These are phyloP conservation scores for Triticum turgidum DNA, from an alignment of 176 grass and related monocot species.

Conservation along the genomic window DNA sequence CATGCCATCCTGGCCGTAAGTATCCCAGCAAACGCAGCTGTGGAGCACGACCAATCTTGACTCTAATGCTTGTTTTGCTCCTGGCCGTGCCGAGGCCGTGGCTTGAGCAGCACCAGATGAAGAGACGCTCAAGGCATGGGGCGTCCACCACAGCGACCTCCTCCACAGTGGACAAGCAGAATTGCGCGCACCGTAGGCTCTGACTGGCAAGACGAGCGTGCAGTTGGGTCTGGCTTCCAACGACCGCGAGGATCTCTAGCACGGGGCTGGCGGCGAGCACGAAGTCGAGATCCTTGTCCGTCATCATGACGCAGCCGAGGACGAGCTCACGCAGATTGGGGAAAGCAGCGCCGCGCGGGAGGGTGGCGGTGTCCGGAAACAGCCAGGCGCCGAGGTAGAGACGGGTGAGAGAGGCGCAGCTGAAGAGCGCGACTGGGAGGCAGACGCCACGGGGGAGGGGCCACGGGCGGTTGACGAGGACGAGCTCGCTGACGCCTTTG, in stretches of 20 bases:
- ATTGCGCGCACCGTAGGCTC: slow-evolving; percentile 23
- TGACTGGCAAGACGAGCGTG: not conserved
- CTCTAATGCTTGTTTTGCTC: not conserved
- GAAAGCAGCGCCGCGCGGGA: not conserved
- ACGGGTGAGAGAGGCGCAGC: slow-evolving; percentile 1
- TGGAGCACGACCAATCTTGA: slow-evolving; percentile 2
- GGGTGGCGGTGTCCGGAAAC: not conserved
- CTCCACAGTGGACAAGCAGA: not conserved
- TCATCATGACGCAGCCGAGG: not conserved
- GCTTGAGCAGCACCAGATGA: not conserved
- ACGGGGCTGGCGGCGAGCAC: slow-evolving; percentile 7
- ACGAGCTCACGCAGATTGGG: not conserved
- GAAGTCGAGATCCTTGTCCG: not conserved
- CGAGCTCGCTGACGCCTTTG: slow-evolving; percentile 23
- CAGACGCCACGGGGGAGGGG: not conserved
- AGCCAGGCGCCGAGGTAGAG: slow-evolving; percentile 16
- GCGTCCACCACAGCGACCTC: slow-evolving; percentile 4
- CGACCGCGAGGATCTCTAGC: not conserved
- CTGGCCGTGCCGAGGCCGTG: not conserved
- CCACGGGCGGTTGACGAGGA: slow-evolving; percentile 11
- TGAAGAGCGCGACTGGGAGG: slow-evolving; percentile 1
- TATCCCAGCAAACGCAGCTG: slow-evolving; percentile 5
- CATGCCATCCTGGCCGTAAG: not conserved
- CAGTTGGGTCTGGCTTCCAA: not conserved
- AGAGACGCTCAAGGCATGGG: slow-evolving; percentile 4